Base-by-base conservation (phyloP, 2,329 filamentous ascomycete species). In the Xylariaceae sp. region DNA sequence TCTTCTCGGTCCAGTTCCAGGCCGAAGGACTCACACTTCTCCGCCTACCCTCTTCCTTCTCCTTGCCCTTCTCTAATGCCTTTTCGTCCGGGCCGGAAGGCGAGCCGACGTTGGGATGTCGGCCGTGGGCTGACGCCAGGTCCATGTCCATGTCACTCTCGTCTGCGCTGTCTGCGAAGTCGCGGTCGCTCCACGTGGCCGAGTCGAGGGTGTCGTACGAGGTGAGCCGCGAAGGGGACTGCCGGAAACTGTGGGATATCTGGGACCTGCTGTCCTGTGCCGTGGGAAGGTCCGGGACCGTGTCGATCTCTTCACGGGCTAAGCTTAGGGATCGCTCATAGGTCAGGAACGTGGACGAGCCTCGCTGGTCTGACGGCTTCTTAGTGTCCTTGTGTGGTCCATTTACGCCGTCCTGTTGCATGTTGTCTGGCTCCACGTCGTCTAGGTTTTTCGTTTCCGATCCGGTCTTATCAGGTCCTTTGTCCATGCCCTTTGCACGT, bases 181-280 rank as follows among this genome's bases (percentile, higher is more conserved):
- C 78, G 9, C 71, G 66, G 34, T 85, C 81, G 55, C 76, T 83
- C 82, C 81, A 85, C 3, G 69, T 71, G 38, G 73, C 66, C 3
- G 76, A 81, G 50, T 83, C 79, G 16, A 56, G 50, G 23, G 67
- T 48, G 19, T 63, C 57, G 21, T 54, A 14, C 44, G 50, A 18
- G 52, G 51, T 6, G 6, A 24, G 21, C 4, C 55, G 58, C 9
- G 51, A 33, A 8, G 52, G 56, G 44, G 46, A 49, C 21, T 55
- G 50, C 9, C 40, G 43, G 16, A 42, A 54, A 40, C 47, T 55
- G 23, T 53, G 46, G 7, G 51, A 41, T 16, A 46, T 41, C 17
- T 51, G 43, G 11, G 43, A 41, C 27, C 46, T 52, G 19, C 42
- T 44, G 12, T 51, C 43, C 9, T 52, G 36, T 6, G 55, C 24